Evolutionary conservation across 306 rosid species (phyloP), one percentile per base, ranked within the genome.

Genomic region (Cajanus cajan): DNA sequence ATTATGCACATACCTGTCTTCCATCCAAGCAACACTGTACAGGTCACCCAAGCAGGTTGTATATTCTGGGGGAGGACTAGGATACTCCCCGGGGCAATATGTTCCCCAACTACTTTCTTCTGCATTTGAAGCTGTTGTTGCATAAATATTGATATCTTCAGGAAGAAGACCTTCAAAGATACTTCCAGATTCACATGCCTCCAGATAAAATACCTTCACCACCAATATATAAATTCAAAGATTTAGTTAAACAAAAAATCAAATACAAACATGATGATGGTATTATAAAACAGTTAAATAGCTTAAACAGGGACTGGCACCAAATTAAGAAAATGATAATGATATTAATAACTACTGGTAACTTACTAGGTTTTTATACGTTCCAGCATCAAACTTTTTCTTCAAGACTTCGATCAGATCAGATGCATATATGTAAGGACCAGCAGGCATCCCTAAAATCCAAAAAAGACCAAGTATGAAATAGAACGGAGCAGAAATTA

Each of bases 21-120:
- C 99, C 98, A 96, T 86, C 98, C 99, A 96, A 62, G 98, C 90
- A 90, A 96, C 71, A 83, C 99, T 96, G 80, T 93, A 96, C 59
- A 91, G 85, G 82, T 93, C 99, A 78, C 99, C 99, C 87, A 96
- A 80, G 85, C 99, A 96, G 39, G 99, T 96, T 16, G 90, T 78
- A 71, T 90, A 96, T 86, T 96, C 99, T 40, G 89, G 89, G 24
- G 99, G 99, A 68, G 99, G 98, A 73, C 98, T 82, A 21, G 94
- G 96, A 83, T 85, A 64, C 36, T 96, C 99, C 77, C 98, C 98
- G 11, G 97, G 98, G 83, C 98, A 96, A 77, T 96, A 96, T 48
- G 94, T 90, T 68, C 98, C 99, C 99, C 99, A 96, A 82, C 98
- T 96, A 85, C 98, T 96, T 87, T 96, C 99, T 39, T 51, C 92